Conservation (phyloP, 2,329 filamentous ascomycete genomes). For the Huntiella bhutanensis region DNA sequence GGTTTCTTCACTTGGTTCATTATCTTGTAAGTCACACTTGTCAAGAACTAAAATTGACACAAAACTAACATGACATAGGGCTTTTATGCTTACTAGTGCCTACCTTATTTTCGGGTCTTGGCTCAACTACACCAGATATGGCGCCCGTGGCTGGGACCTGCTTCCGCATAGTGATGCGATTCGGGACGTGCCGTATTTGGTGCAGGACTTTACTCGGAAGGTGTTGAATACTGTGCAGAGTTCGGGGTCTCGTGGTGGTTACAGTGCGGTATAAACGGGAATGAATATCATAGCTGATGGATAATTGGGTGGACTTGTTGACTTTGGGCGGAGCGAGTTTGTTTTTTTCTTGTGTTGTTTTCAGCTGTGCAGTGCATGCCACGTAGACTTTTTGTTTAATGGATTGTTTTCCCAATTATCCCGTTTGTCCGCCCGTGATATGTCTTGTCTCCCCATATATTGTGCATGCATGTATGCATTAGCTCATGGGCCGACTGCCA, state of each 20-base stretch:
- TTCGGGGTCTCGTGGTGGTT: constrained; percentile 68
- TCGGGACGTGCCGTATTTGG: constrained; percentile 75
- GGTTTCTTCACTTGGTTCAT: constrained; percentile 97
- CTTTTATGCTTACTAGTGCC: constrained; percentile 66
- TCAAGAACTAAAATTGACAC: background rate
- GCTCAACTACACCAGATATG: constrained; percentile 97
- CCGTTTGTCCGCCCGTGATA: too few species aligned
- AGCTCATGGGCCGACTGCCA: too few species aligned
- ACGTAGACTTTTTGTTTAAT: too few species aligned
- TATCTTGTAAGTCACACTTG: constrained; percentile 50
- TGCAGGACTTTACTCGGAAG: constrained; percentile 71
- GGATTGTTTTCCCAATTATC: too few species aligned
- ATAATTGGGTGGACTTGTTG: too few species aligned
- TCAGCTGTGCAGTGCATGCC: too few species aligned
- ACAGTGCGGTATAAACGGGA: constrained; percentile 60
- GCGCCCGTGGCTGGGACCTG: constrained; percentile 84
- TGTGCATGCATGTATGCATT: too few species aligned
- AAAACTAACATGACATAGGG: constrained; percentile 28
- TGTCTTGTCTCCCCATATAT: too few species aligned
- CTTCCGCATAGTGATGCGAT: constrained; percentile 84
- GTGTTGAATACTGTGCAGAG: constrained; percentile 73
- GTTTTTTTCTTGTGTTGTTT: too few species aligned
- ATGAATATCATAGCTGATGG: too few species aligned
- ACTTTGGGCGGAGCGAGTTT: too few species aligned
- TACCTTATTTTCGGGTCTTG: constrained; percentile 97